Percentiles rank a stretch among this genome's conserved stretches.
Conservation (phyloP, 257 asterid species). For the Gentiana dahurica region DNA sequence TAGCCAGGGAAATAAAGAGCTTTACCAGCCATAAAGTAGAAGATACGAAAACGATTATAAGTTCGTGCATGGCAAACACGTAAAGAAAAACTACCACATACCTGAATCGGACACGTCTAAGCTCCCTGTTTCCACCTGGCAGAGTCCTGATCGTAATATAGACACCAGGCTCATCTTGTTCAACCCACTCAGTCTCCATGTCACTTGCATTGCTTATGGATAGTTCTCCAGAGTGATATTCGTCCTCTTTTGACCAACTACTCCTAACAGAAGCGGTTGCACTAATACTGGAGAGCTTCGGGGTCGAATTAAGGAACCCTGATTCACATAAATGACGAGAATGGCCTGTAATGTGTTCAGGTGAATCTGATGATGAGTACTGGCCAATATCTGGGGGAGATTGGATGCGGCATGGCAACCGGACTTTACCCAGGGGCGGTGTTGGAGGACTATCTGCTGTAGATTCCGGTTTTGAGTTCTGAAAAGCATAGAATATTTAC, state of each 20-base stretch:
- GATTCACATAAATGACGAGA: conserved; percentile 33
- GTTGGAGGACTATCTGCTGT: conserved; percentile 67
- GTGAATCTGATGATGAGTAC: conserved; percentile 45
- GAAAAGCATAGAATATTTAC: conserved; percentile 14
- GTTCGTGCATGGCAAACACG: too few relatives aligned
- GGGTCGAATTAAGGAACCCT: conserved; percentile 54
- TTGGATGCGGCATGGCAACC: conserved; percentile 35
- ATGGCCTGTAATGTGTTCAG: conserved; percentile 29
- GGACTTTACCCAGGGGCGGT: conserved; percentile 61
- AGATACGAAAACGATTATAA: too few relatives aligned
- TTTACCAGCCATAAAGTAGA: too few relatives aligned
- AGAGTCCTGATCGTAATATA: conserved; percentile 72
- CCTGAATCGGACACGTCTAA: conserved; percentile 94
- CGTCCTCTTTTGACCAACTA: conserved; percentile 72
- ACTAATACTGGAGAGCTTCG: conserved; percentile 72
- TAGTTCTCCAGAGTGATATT: conserved; percentile 66
- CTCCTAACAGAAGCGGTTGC: conserved; percentile 66
- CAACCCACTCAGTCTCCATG: conserved; percentile 90
- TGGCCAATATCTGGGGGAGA: conserved; percentile 32
- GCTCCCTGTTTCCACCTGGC: conserved; percentile 88
- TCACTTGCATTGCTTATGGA: conserved; percentile 92
- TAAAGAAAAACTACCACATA: conserved; percentile 16
- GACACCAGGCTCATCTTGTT: conserved; percentile 96
- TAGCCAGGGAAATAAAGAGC: too few relatives aligned
- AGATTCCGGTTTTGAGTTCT: conserved; percentile 56